A percentile compares a stretch with the other conserved stretches of the same genome.
Evolutionary conservation across 352 stramenopile genomes (phyloP).

Genomic region (Globisporangium uncinulatum): DNA sequence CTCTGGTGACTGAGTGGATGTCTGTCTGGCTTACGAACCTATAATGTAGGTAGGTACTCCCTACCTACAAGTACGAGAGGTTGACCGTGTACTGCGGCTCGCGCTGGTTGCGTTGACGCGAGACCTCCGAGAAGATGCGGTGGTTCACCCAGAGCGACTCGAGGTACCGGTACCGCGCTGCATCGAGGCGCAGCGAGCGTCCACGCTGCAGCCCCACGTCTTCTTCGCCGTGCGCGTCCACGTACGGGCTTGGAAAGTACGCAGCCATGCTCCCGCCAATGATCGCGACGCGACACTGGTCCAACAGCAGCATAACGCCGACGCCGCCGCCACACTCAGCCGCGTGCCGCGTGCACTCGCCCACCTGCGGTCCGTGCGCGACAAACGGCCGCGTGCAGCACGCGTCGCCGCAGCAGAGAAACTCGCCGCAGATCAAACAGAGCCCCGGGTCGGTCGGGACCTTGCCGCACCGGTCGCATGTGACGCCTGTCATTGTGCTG

Average conservation of each 20-base stretch:
- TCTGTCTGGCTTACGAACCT: no score
- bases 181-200: conserved; percentile 72
- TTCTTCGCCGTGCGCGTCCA: conserved; percentile 83
- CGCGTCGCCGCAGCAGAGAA: conserved; percentile 78
- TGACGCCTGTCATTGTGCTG: conserved; percentile 56
- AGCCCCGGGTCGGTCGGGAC: conserved; percentile 66
- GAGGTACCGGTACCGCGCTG: conserved; percentile 60
- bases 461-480: conserved; percentile 64
- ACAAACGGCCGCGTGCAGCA: conserved; percentile 81
- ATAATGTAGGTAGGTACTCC: background rate
- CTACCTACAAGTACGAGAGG: conserved; percentile 70
- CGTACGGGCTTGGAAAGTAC: conserved; percentile 82
- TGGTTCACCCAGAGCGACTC: conserved; percentile 84
- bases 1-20: no score
- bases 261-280: conserved; percentile 82
- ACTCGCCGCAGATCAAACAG: conserved; percentile 82
- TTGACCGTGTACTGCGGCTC: conserved; percentile 86
- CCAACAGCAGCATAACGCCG: conserved; percentile 75
- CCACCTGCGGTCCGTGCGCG: conserved; percentile 62
- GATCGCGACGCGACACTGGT: conserved; percentile 81
- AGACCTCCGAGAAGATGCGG: conserved; percentile 81
- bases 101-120: conserved; percentile 79
- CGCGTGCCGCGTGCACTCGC: conserved; percentile 81
- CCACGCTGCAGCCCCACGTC: conserved; percentile 76
- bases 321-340: conserved; percentile 82